Percentiles rank a stretch among this genome's conserved stretches.
Evolutionary conservation across 805 yeast species (phyloP).

Genomic region (Candida andamanensis): DNA sequence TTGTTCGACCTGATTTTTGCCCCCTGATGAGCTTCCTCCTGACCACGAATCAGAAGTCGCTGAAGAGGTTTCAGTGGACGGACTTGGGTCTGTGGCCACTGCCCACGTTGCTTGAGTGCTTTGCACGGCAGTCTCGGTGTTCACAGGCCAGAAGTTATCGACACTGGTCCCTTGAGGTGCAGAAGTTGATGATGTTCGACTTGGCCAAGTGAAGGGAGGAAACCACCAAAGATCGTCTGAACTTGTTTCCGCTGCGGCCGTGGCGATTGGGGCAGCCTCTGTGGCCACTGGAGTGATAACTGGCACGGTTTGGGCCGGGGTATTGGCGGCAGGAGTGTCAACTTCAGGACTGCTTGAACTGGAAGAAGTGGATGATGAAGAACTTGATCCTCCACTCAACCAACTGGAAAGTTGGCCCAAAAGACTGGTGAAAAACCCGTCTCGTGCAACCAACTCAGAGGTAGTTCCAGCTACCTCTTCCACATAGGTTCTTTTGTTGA

Average conservation of each 20-base stretch:
- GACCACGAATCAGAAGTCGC: conserved; percentile 18
- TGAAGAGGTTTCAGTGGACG: conserved; percentile 27
- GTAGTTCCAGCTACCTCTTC: conserved; percentile 18
- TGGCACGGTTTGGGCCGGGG: conserved; percentile 3
- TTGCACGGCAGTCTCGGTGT: not conserved
- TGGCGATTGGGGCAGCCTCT: conserved; percentile 9
- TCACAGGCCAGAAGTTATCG: conserved; percentile 6
- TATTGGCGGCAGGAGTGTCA: conserved; percentile 1
- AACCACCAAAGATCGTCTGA: conserved; percentile 1
- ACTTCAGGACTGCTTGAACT: conserved; percentile 13
- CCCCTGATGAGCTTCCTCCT: no score
- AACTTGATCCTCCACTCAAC: no score
- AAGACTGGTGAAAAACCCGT: no score
- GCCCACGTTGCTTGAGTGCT: conserved; percentile 1
- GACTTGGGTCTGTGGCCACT: no score
- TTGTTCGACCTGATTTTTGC: conserved; percentile 17
- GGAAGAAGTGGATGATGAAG: conserved; percentile 23
- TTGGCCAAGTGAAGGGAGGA: conserved; percentile 7
- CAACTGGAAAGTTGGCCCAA: no score
- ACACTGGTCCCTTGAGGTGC: conserved; percentile 4
- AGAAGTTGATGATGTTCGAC: conserved; percentile 11
- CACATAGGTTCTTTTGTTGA: conserved; percentile 10
- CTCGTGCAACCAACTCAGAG: no score
- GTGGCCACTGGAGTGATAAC: not conserved
- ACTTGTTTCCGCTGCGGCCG: conserved; percentile 2